Evolutionary conservation across 2,329 filamentous ascomycete genomes (phyloP).

Genomic region (Sclerotinia minor): DNA sequence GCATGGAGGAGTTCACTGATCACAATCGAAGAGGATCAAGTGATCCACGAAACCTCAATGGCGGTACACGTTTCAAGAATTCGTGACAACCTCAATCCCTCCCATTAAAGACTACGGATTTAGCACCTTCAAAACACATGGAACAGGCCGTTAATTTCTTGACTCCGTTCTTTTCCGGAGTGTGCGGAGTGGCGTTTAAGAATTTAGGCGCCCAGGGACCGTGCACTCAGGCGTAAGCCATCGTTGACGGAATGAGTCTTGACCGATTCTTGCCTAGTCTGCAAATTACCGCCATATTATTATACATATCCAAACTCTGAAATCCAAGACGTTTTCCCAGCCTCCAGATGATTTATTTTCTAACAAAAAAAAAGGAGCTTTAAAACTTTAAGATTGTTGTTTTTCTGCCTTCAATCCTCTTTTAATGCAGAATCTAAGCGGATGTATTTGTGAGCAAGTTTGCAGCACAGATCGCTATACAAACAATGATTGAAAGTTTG

Average conservation of each 20-base stretch:
- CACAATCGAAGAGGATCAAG: not conserved
- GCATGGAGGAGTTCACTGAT: not conserved
- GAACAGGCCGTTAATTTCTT: not conserved
- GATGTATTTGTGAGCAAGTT: conserved; percentile 6
- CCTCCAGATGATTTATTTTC: not conserved
- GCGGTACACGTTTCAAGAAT: conserved; percentile 1
- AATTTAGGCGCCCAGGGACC: too few relatives aligned
- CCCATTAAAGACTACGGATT: not conserved
- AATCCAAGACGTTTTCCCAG: not conserved
- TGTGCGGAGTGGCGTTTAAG: not conserved
- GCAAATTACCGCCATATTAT: not conserved
- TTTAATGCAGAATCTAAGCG: not conserved
- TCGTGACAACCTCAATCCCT: not conserved
- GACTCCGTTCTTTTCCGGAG: not conserved
- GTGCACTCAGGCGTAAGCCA: too few relatives aligned
- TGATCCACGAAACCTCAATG: not conserved
- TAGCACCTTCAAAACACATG: not conserved
- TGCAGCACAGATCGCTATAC: conserved; percentile 8
- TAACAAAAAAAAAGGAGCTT: not conserved
- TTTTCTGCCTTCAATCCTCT: conserved; percentile 9
- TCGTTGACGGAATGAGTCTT: not conserved
- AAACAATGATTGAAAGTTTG: not conserved
- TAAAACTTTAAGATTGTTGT: not conserved
- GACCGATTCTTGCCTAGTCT: not conserved
- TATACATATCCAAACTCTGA: not conserved